These are phyloP conservation scores for Pezicula neosporulosa DNA, from an alignment of 2,329 filamentous ascomycete genomes.

Conservation along the genomic window DNA sequence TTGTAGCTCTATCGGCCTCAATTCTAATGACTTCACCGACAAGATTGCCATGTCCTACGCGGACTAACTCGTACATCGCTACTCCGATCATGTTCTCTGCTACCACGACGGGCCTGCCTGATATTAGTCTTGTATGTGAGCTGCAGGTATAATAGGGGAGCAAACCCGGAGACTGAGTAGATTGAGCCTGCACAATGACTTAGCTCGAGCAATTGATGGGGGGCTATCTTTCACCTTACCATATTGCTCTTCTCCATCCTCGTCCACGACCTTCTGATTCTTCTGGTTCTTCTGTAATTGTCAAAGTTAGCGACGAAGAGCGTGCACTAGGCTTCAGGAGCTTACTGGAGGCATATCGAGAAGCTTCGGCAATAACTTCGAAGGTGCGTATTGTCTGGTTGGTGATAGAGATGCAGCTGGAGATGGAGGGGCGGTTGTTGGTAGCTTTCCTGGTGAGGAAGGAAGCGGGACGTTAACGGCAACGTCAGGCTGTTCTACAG, in stretches of 20 bases:
- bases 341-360: constrained; percentile 31
- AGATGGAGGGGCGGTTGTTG: constrained; percentile 34
- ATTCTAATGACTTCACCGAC: constrained; percentile 98
- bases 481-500: constrained; percentile 30
- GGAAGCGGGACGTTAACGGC: constrained; percentile 22
- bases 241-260: constrained; percentile 49
- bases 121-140: constrained; percentile 15
- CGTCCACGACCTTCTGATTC: constrained; percentile 37
- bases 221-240: constrained; percentile 35
- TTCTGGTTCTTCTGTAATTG: constrained; percentile 27
- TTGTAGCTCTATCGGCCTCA: constrained; percentile 90
- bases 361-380: constrained; percentile 24
- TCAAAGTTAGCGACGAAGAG: constrained; percentile 24
- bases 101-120: constrained; percentile 78
- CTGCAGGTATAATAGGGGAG: constrained; percentile 2
- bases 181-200: constrained; percentile 46
- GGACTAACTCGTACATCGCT: constrained; percentile 99
- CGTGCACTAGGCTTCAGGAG: constrained; percentile 18
- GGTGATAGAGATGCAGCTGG: constrained; percentile 14
- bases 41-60: constrained; percentile 86
- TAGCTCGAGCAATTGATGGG: constrained; percentile 9
- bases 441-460: constrained; percentile 35
- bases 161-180: constrained; percentile 67
- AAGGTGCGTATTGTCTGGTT: constrained; percentile 19
- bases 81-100: constrained; percentile 98